phyloP scores from a whole-genome alignment of 2,329 filamentous ascomycete species.

The Apiospora rasikravindrae region DNA sequence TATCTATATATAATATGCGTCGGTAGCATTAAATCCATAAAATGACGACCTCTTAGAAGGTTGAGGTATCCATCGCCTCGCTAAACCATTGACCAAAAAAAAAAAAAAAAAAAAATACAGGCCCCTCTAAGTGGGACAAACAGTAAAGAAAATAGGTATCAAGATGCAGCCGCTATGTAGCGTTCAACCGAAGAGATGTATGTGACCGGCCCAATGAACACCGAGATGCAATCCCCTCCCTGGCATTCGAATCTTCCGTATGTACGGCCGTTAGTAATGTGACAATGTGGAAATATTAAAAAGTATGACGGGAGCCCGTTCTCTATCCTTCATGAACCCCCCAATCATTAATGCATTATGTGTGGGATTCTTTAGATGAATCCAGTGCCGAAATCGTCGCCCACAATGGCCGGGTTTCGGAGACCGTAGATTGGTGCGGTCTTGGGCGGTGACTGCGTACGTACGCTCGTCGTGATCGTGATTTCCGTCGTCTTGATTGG shows the following conservation, averaged over 20 bases:
- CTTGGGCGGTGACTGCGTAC: constrained; percentile 12
- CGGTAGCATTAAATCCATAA: constrained; percentile 10
- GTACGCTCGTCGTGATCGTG: constrained; percentile 8
- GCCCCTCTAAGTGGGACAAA: not conserved
- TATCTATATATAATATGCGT: not conserved
- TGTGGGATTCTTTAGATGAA: constrained; percentile 16
- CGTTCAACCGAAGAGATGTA: not conserved
- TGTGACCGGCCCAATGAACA: not conserved
- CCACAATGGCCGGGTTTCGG: constrained; percentile 18
- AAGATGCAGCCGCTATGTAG: constrained; percentile 7
- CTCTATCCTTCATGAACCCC: not conserved
- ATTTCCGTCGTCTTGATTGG: constrained; percentile 23
- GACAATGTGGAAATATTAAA: not conserved
- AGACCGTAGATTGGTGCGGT: constrained; percentile 1
- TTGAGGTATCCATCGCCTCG: not conserved
- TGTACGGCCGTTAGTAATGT: constrained; percentile 11
- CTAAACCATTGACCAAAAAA: not conserved
- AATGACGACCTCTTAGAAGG: not conserved
- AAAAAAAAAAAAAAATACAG: not conserved
- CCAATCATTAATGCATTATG: not conserved
- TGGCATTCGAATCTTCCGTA: constrained; percentile 1
- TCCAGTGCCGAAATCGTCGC: not conserved
- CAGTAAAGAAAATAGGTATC: constrained; percentile 1
- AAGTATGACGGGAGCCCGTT: not conserved
- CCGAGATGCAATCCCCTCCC: constrained; percentile 10